Evolutionary conservation across 2,329 filamentous ascomycete genomes (phyloP).

Genomic region (Aulographum hederae): DNA sequence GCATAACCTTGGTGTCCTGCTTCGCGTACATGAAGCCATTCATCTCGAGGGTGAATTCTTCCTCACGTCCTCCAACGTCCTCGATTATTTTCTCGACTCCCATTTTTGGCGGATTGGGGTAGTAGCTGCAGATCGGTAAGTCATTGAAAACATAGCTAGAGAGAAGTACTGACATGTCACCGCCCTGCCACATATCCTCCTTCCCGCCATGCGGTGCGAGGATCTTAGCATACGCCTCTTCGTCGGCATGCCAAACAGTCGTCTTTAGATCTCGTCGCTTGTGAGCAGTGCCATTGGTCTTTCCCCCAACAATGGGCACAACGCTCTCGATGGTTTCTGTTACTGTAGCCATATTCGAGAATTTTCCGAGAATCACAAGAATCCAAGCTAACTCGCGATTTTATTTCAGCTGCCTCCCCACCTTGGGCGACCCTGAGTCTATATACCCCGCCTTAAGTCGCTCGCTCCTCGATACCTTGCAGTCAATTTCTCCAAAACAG

Average conservation of each 20-base stretch:
- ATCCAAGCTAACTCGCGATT: no score
- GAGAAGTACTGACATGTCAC: conserved; percentile 2
- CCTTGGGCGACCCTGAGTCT: no score
- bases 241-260: conserved; percentile 2
- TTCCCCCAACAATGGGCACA: no score
- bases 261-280: conserved; percentile 3
- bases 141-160: neutral
- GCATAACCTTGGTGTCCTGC: conserved; percentile 1
- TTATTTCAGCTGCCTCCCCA: no score
- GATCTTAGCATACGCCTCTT: conserved; percentile 3
- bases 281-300: neutral
- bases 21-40: conserved; percentile 5
- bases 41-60: conserved; percentile 4
- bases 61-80: conserved; percentile 4
- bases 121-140: conserved; percentile 2
- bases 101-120: conserved; percentile 3
- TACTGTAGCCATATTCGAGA: no score
- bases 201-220: conserved; percentile 3
- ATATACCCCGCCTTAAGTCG: no score
- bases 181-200: conserved; percentile 5
- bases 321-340: no score
- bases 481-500: no score
- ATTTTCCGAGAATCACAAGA: no score
- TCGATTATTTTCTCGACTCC: conserved; percentile 2
- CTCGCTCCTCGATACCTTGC: no score